Percentiles rank a stretch among this genome's conserved stretches.
Evolutionary conservation across 306 rosid species (phyloP).

Genomic region (Boehmeria nivea): DNA sequence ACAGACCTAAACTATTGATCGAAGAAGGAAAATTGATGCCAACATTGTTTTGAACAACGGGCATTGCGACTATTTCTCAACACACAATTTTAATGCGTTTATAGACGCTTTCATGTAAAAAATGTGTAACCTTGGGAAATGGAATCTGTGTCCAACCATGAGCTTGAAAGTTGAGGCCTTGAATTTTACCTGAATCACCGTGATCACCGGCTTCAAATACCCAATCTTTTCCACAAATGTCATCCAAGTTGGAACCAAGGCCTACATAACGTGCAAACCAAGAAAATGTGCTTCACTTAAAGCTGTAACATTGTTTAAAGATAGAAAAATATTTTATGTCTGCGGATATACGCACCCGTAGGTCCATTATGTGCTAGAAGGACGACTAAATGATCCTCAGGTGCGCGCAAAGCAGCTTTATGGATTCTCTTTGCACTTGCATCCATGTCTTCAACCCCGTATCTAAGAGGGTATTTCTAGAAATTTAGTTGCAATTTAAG

Average conservation of each 20-base stretch:
- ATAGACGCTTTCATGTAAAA: neutral
- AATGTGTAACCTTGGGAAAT: neutral
- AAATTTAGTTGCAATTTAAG: neutral
- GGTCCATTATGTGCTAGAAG: conserved; percentile 92
- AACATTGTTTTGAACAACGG: too few relatives aligned
- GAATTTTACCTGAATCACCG: conserved; percentile 75
- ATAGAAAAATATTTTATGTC: neutral
- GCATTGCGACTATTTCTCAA: too few relatives aligned
- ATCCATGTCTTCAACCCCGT: conserved; percentile 57
- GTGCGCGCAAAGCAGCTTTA: conserved; percentile 55
- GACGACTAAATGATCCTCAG: conserved; percentile 54
- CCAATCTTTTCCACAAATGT: conserved; percentile 97
- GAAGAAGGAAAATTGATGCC: too few relatives aligned
- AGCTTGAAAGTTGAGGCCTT: neutral
- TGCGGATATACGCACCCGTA: conserved; percentile 41
- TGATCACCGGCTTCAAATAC: conserved; percentile 59
- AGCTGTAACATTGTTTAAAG: conserved; percentile 1
- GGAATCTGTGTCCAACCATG: neutral
- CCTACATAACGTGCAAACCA: conserved; percentile 40
- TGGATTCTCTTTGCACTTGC: conserved; percentile 68
- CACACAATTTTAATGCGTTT: too few relatives aligned
- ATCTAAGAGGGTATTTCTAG: conserved; percentile 26
- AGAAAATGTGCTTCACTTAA: conserved; percentile 16
- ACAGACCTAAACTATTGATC: too few relatives aligned
- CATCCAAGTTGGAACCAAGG: conserved; percentile 75